Percentiles rank a stretch among this genome's conserved stretches.
These are phyloP conservation scores for Nicotiana obtusifolia DNA, from an alignment of 257 asterid species.

Conservation along the genomic window DNA sequence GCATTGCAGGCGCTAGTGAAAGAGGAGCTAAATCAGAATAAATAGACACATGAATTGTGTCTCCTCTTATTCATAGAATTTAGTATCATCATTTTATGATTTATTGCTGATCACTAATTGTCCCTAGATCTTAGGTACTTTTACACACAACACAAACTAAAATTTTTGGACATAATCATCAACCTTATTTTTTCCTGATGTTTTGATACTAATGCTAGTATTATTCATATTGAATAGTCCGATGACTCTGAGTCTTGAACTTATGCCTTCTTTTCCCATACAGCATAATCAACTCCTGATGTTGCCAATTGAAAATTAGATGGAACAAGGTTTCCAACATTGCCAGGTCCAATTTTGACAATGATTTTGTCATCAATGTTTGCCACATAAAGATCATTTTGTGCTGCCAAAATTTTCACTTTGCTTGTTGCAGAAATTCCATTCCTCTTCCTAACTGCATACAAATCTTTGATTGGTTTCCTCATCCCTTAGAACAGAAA, in stretches of 20 bases:
- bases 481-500: conserved; percentile 51
- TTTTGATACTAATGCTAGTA: neutral
- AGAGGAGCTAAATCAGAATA: too few relatives aligned
- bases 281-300: conserved; percentile 51
- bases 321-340: conserved; percentile 57
- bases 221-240: neutral
- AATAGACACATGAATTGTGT: too few relatives aligned
- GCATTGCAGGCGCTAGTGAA: too few relatives aligned
- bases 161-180: neutral
- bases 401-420: conserved; percentile 64
- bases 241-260: neutral
- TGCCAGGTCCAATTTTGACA: conserved; percentile 52
- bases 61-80: too few relatives aligned
- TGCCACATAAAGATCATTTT: conserved; percentile 61
- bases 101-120: too few relatives aligned
- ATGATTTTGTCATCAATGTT: conserved; percentile 56
- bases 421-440: conserved; percentile 49
- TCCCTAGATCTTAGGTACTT: too few relatives aligned
- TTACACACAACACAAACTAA: too few relatives aligned
- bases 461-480: conserved; percentile 48
- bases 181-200: neutral
- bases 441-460: conserved; percentile 42
- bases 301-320: conserved; percentile 41
- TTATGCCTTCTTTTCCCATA: conserved; percentile 51
- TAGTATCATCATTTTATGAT: too few relatives aligned